Base-by-base conservation (phyloP, 441 rosid genomes). In the Aleurites moluccanus region DNA sequence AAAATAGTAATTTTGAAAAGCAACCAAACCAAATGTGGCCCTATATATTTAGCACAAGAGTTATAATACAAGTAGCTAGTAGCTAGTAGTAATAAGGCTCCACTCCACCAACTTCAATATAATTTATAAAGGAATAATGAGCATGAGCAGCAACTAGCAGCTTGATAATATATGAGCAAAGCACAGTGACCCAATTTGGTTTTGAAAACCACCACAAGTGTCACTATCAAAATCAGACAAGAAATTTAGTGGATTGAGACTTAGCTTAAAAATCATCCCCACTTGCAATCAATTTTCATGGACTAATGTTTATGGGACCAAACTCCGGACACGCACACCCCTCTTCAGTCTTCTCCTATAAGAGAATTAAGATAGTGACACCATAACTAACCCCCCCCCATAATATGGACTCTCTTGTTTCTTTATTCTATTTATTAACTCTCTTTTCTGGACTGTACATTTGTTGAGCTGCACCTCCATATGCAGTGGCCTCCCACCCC, bases 301-400 rank as follows among this genome's bases (percentile, higher is more conserved):
- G 56, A 70, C 52, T 53, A 55, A 30, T 63, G 66, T 15, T 47
- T 27, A 62, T n/a, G 74, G 77, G 73, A 56, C 78, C 69, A 30
- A 35, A 35, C 38, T 2, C 33, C 33, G 2, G 2, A 35, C 38
- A 35, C 38, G 5, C 7, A 35, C 38, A 35, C 38, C 0, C 3
- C 38, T 38, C 40, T 38, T 38, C 40, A 5, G 7, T 38, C 40
- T 38, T 38, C 40, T 56, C 59, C 21, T 30, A 6, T 20, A 3
- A 55, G 33, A 69, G 44, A 64, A 53, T 65, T 62, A 21, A 27
- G 83, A 86, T 44, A 49, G 77, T 64, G 87, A 86, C 84, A 73
- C 53, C 23, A 75, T 75, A 84, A 79, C 84, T 69, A 84, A 80
- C 79, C 61, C 49, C 61, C 49, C 21, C 30, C 73, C 64, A 81